Percentiles rank a stretch among this genome's conserved stretches.
phyloP scores from a whole-genome alignment of 331 rosid species.

The Pyracantha coccinea region DNA sequence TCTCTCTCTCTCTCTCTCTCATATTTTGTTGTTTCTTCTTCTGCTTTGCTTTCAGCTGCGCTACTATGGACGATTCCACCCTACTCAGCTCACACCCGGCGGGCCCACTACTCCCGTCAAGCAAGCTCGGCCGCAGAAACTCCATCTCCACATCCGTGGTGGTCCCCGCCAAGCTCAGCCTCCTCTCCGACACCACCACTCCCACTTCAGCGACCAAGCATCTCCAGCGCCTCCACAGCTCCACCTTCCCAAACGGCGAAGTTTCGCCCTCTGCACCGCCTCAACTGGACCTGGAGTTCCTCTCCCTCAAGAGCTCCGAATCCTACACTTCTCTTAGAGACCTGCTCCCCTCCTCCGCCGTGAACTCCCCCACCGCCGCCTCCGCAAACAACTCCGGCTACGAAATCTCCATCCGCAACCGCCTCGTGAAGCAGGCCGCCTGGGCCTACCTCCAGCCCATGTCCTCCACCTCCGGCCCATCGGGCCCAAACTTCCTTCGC shows the following conservation, averaged over 20 bases:
- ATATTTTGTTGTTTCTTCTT: background rate
- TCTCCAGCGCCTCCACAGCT: slow-evolving; percentile 12
- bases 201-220: slow-evolving; percentile 9
- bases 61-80: slow-evolving; percentile 23
- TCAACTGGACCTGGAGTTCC: slow-evolving; percentile 29
- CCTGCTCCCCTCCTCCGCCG: slow-evolving; percentile 43
- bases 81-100: background rate
- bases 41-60: background rate
- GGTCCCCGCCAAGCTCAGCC: slow-evolving; percentile 10
- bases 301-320: slow-evolving; percentile 21
- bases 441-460: slow-evolving; percentile 96
- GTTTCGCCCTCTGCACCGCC: slow-evolving; percentile 2
- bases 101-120: background rate
- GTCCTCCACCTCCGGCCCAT: slow-evolving; percentile 44
- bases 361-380: slow-evolving; percentile 11
- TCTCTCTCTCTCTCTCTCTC: background rate
- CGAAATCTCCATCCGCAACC: slow-evolving; percentile 80
- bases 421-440: slow-evolving; percentile 92
- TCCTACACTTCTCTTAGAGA: slow-evolving; percentile 71
- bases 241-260: slow-evolving; percentile 22
- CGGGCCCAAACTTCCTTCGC: slow-evolving; percentile 36
- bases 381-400: slow-evolving; percentile 23
- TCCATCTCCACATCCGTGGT: slow-evolving; percentile 37
- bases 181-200: background rate
- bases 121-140: slow-evolving; percentile 44